Evolutionary conservation across 1,139 yeast species (phyloP).

Genomic region (Debaryomyces robertsiae): DNA sequence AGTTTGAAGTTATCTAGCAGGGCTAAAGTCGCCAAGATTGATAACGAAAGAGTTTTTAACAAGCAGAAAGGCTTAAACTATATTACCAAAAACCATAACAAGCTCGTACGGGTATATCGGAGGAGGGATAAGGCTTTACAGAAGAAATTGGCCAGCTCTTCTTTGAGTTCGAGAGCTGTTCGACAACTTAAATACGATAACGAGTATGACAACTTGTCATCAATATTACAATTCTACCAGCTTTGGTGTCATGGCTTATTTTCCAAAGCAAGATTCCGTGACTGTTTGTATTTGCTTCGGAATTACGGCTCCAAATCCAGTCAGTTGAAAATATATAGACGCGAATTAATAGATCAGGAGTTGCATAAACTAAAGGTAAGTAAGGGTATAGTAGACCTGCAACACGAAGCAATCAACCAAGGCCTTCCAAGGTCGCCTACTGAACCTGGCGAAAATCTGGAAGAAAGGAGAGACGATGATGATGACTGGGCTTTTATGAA

Average conservation of each 20-base stretch:
- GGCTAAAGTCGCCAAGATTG: constrained; percentile 44
- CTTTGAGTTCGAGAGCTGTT: constrained; percentile 9
- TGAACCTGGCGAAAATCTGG: constrained; percentile 9
- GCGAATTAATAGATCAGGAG: constrained; percentile 39
- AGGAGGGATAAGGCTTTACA: constrained; percentile 32
- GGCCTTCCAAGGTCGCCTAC: neutral
- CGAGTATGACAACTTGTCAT: constrained; percentile 44
- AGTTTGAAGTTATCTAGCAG: constrained; percentile 39
- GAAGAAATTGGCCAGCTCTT: constrained; percentile 17
- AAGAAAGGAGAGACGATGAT: constrained; percentile 21
- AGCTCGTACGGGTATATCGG: constrained; percentile 31
- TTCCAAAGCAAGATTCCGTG: constrained; percentile 77
- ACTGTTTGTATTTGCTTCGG: constrained; percentile 48
- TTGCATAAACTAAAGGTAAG: constrained; percentile 34
- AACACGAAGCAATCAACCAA: neutral
- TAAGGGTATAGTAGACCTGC: constrained; percentile 30
- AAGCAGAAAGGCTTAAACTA: constrained; percentile 50
- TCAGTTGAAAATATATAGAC: constrained; percentile 37
- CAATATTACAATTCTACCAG: constrained; percentile 68
- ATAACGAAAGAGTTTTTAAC: constrained; percentile 51
- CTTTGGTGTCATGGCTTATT: constrained; percentile 83
- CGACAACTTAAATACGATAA: constrained; percentile 34
- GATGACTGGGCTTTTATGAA: constrained; percentile 42
- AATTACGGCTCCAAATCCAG: constrained; percentile 36
- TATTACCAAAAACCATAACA: constrained; percentile 41